phyloP scores from a whole-genome alignment of 768 basidiomycete genomes.

The Lanmaoa rubissima region DNA sequence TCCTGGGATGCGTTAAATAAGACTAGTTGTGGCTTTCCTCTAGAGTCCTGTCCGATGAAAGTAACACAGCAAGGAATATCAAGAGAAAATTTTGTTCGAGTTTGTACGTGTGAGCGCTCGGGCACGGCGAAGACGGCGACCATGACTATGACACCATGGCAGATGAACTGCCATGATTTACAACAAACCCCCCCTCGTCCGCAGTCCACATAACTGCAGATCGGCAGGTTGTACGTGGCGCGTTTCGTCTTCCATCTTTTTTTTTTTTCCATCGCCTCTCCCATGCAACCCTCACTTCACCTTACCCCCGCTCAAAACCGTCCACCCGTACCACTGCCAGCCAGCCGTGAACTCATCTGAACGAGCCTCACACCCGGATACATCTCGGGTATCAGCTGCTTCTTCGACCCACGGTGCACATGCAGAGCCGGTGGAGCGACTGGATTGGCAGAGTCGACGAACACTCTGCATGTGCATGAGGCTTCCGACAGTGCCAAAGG shows the following conservation, averaged over 20 bases:
- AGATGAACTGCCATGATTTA: not conserved
- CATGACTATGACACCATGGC: too few relatives aligned
- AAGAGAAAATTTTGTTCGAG: too few relatives aligned
- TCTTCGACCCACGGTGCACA: constrained; percentile 26
- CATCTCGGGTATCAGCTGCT: constrained; percentile 40
- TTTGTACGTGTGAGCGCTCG: too few relatives aligned
- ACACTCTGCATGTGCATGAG: constrained; percentile 73
- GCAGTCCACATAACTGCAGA: not conserved
- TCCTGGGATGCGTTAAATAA: too few relatives aligned
- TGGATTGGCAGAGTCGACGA: constrained; percentile 49
- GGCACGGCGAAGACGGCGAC: not conserved
- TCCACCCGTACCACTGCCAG: not conserved
- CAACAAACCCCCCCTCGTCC: not conserved
- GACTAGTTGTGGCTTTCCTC: too few relatives aligned
- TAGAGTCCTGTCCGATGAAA: too few relatives aligned
- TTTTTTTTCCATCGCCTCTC: not conserved
- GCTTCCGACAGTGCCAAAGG: constrained; percentile 88
- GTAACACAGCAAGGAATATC: too few relatives aligned
- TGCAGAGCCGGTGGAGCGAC: constrained; percentile 28
- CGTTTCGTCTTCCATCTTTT: not conserved
- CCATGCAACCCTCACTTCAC: not conserved
- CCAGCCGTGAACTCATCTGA: constrained; percentile 21
- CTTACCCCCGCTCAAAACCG: constrained; percentile 17
- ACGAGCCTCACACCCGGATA: constrained; percentile 41
- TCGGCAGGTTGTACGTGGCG: not conserved